Conservation (phyloP, 352 stramenopile genomes). For the Saprolegnia diclina region DNA sequence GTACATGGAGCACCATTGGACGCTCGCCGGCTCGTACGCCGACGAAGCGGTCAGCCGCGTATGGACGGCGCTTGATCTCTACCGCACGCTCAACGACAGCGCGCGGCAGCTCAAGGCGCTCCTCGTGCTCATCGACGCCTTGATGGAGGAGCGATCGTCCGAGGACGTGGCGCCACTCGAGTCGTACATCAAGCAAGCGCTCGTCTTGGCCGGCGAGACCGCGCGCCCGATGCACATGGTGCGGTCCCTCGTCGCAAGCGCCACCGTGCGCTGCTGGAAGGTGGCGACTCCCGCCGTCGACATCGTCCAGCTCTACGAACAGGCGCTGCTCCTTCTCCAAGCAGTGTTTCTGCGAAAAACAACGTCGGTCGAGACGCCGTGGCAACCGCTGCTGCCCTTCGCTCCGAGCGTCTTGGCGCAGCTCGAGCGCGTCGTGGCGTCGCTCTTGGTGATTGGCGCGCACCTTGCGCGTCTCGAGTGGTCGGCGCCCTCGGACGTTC, state of each 20-base stretch:
- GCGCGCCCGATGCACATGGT: slow-evolving; percentile 22
- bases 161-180: background rate
- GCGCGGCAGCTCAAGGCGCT: slow-evolving; percentile 71
- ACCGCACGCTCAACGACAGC: slow-evolving; percentile 58
- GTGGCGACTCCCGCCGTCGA: background rate
- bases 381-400: slow-evolving; percentile 18
- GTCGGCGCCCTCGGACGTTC: background rate
- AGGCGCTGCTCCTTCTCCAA: slow-evolving; percentile 68
- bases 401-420: slow-evolving; percentile 6
- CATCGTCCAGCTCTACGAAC: slow-evolving; percentile 42
- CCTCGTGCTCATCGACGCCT: slow-evolving; percentile 51
- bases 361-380: slow-evolving; percentile 16
- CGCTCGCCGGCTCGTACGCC: slow-evolving; percentile 18
- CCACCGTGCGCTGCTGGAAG: background rate
- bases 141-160: too few species aligned
- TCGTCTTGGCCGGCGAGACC: slow-evolving; percentile 3
- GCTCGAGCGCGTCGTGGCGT: slow-evolving; percentile 7
- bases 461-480: background rate
- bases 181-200: slow-evolving; percentile 1
- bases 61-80: slow-evolving; percentile 66
- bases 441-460: slow-evolving; percentile 1
- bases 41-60: slow-evolving; percentile 25
- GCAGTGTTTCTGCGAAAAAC: slow-evolving; percentile 66
- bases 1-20: slow-evolving; percentile 47
- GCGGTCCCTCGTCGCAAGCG: background rate